Evolutionary conservation across 1,284 basidiomycete species (phyloP), one percentile per base, ranked within the genome.

Genomic region (Cryptococcus sp.): DNA sequence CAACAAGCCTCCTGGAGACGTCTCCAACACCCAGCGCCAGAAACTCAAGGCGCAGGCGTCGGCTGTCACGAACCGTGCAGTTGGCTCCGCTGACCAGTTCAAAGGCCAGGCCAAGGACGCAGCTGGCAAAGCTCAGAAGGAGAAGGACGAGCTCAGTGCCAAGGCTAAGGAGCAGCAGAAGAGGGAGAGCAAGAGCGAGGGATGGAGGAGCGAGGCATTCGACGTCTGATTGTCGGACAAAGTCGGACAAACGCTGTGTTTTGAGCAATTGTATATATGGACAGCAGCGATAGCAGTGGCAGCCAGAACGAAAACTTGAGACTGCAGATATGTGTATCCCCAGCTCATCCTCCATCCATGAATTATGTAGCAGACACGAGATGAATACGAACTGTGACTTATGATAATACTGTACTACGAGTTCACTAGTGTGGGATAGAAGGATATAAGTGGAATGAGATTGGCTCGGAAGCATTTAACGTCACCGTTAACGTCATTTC

Each of bases 201-300:
- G 80, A n/a, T 82, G 81, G 81, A 72, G 74, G 60, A 67, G 61
- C 5, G 68, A 77, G 5, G 77, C 76, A 1, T 82, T 81, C 57
- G 66, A 68, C 51, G 58, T 71, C 2, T 72, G 64, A 52, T 27
- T 19, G 19, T 20, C 15, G 19, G 41, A 38, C 16, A 23, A 17
- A 23, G n/a, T 22, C 42, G 52, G 30, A 45, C 16, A 45, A 54
- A 25, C 6, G 25, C 25, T 25, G 25, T 25, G n/a, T n/a, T n/a
- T 5, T 23, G 13, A 42, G 48, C 7, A 48, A 3, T 48, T n/a
- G 22, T 46, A 35, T 35, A 35, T 35, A 35, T 35, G 30, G 30
- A 35, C 30, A 35, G 30, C 30, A 35, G 30, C 25, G 25, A 25
- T 25, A 25, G 25, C 25, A 25, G 25, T 25, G 25, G 25, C 25